Conservation (phyloP, 2,329 filamentous ascomycete genomes). For the Dryadomyces quercivorus region DNA sequence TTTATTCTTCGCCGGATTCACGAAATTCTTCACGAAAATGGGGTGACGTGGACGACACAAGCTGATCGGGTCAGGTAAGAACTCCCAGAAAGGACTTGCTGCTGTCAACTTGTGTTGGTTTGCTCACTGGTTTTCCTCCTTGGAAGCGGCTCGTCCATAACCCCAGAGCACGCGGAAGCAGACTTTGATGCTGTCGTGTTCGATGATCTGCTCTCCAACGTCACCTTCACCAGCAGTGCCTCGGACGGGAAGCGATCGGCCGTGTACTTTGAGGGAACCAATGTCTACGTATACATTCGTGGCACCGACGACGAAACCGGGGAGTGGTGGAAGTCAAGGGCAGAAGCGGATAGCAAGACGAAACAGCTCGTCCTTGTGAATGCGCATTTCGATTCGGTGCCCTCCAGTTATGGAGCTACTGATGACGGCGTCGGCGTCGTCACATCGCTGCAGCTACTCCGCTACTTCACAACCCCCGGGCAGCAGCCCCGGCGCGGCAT, state of each 20-base stretch:
- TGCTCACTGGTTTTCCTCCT: background rate
- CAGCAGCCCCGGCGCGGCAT: constrained; percentile 70
- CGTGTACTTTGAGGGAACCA: constrained; percentile 85
- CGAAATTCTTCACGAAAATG: constrained; percentile 54
- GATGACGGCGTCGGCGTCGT: constrained; percentile 88
- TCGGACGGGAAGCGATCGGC: constrained; percentile 19
- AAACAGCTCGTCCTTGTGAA: constrained; percentile 81
- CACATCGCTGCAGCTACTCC: constrained; percentile 73
- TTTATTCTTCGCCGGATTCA: constrained; percentile 64
- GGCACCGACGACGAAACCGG: constrained; percentile 63
- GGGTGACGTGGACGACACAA: constrained; percentile 32
- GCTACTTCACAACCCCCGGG: constrained; percentile 64
- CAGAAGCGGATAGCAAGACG: constrained; percentile 23
- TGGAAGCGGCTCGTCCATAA: background rate
- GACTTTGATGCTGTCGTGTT: constrained; percentile 44
- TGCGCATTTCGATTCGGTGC: constrained; percentile 84
- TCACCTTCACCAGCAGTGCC: constrained; percentile 45
- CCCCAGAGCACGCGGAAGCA: constrained; percentile 5
- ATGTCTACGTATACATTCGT: constrained; percentile 83
- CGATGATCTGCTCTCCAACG: constrained; percentile 67
- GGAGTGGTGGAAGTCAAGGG: constrained; percentile 51
- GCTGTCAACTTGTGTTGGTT: background rate
- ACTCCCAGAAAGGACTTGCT: background rate
- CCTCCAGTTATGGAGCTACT: constrained; percentile 84
- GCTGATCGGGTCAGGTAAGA: constrained; percentile 7